Conservation (phyloP, 192 early-diverging fungal genomes). For the Irineochytrium annulatum region DNA sequence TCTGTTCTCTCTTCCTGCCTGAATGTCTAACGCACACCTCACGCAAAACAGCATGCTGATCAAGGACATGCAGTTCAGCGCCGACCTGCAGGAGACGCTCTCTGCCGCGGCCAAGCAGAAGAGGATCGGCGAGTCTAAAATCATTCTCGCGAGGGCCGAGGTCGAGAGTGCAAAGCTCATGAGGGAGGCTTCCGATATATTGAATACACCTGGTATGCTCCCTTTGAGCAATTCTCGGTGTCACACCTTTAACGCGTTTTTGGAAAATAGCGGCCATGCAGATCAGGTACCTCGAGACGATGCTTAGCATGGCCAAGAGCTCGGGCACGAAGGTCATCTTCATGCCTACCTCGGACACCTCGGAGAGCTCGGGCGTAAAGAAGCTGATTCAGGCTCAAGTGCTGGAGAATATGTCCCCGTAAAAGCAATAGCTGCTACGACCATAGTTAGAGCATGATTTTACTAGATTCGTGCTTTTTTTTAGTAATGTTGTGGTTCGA, state of each 20-base stretch:
- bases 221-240: slow-evolving; percentile 2
- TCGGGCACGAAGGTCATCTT: slow-evolving; percentile 62
- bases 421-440: no score
- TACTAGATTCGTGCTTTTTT: no score
- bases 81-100: slow-evolving; percentile 74
- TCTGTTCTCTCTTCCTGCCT: background rate
- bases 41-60: slow-evolving; percentile 61
- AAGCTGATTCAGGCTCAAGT: background rate
- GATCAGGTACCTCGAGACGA: slow-evolving; percentile 85
- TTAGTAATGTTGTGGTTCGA: no score
- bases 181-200: slow-evolving; percentile 84
- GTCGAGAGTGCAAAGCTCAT: slow-evolving; percentile 86
- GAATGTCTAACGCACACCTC: background rate
- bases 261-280: slow-evolving; percentile 48
- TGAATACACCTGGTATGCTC: slow-evolving; percentile 75
- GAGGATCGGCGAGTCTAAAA: slow-evolving; percentile 78
- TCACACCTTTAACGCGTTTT: background rate
- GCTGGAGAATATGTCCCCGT: background rate
- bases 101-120: slow-evolving; percentile 84
- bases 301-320: slow-evolving; percentile 66
- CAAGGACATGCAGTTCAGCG: slow-evolving; percentile 74
- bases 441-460: no score
- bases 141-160: slow-evolving; percentile 73
- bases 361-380: background rate
- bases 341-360: slow-evolving; percentile 35